phyloP scores from a whole-genome alignment of 1,284 basidiomycete species.

The Puccinia brachypodii region DNA sequence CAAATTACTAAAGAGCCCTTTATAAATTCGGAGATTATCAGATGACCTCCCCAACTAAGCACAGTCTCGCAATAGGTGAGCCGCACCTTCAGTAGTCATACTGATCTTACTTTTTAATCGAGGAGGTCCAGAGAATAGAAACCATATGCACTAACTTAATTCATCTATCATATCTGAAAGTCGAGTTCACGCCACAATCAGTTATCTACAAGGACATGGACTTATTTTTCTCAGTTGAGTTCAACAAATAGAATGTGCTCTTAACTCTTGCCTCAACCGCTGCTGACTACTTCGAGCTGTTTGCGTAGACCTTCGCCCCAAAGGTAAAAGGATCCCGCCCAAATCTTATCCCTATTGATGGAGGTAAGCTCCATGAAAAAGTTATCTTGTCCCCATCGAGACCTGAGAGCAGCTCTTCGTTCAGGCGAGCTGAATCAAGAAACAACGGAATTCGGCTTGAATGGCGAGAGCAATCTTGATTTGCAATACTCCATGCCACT shows the following conservation, averaged over 20 bases:
- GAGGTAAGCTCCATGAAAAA: constrained; percentile 56
- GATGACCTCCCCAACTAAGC: constrained; percentile 53
- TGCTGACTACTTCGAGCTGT: neutral
- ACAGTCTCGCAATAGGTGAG: constrained; percentile 60
- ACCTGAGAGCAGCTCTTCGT: neutral
- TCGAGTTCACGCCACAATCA: constrained; percentile 63
- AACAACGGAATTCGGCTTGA: constrained; percentile 58
- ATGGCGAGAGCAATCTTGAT: constrained; percentile 64
- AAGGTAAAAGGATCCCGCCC: constrained; percentile 58
- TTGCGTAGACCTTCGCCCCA: constrained; percentile 35
- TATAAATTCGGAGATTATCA: constrained; percentile 42
- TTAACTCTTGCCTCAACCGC: neutral
- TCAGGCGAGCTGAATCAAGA: constrained; percentile 54
- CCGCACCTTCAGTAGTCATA: constrained; percentile 61
- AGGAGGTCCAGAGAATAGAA: constrained; percentile 60
- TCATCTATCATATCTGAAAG: constrained; percentile 51
- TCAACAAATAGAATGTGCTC: constrained; percentile 49
- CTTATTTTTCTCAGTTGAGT: constrained; percentile 60
- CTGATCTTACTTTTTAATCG: constrained; percentile 31
- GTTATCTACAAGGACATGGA: constrained; percentile 61
- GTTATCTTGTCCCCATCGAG: neutral
- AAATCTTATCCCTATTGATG: constrained; percentile 60
- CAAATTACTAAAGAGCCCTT: constrained; percentile 15
- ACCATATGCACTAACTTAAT: constrained; percentile 55
- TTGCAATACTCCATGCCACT: constrained; percentile 63